Base-by-base conservation (phyloP, 2,329 filamentous ascomycete genomes). In the Cladosporium sp. region DNA sequence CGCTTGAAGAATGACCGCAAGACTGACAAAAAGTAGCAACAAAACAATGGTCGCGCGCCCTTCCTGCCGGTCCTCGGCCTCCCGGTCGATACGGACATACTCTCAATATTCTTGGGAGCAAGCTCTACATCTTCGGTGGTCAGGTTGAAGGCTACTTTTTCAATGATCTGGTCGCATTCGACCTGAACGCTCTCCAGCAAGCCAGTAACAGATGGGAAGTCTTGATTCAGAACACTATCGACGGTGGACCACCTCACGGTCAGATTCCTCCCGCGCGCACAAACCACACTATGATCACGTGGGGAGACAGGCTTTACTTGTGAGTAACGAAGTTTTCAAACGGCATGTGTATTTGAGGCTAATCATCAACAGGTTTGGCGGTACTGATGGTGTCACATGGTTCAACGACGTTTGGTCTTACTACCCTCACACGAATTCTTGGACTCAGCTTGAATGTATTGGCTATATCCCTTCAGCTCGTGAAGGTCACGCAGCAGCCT, bases 401-500 rank as follows among this genome's bases (percentile, higher is more conserved):
- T 98, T 97, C 73, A 98, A 97, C 67, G 93, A 98, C 66, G 93
- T 98, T 41, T 98, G 93, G 93, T 88, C 85, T 46, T 98, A 93
- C 67, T 92, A 96, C 62, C 87, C 91, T 7, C 78, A 83, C 49
- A 73, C 80, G 39, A 96, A 96, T 67, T 73, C 78, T 50, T 98
- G 93, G 93, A 73, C 82, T 8, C 86, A 94, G 65, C 78, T 95
- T 50, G 92, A 97, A 63, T 98, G 93, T 67, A 96, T 97, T 62
- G 93, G 93, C 30, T 98, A 96, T 68, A 97, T 98, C 53, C 93
- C 94, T 1, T 85, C 90, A 1, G 85, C 92, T 15, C 83, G 93
- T 53, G 93, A 98, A 75, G 93, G 93, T 3, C 93, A 98, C 67
- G 91, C 94, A 11, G 89, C 93, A 12, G 85, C 92, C 3, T 76